phyloP scores from a whole-genome alignment of 1,284 basidiomycete species.

The Boletus mariae region DNA sequence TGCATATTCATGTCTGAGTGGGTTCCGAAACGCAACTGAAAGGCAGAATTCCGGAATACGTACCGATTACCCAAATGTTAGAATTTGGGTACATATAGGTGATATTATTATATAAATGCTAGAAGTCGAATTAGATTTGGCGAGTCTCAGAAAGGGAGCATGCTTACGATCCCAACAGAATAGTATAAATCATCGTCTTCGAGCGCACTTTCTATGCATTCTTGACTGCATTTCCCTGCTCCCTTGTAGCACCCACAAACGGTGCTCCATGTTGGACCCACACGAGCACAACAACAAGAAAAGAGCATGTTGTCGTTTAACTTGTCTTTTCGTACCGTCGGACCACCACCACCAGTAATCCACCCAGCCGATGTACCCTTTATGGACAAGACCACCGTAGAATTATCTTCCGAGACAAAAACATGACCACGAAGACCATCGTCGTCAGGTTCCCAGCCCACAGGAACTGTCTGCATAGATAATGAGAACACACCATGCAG shows the following conservation, averaged over 20 bases:
- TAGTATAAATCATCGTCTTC: slow-evolving; percentile 81
- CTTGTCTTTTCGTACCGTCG: slow-evolving; percentile 68
- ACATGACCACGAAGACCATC: slow-evolving; percentile 90
- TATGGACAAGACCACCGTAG: slow-evolving; percentile 83
- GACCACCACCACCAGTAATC: slow-evolving; percentile 68
- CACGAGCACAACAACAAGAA: slow-evolving; percentile 87
- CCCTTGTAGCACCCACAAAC: slow-evolving; percentile 82
- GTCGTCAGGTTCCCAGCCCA: slow-evolving; percentile 85
- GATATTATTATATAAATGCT: slow-evolving; percentile 79
- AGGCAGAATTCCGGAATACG: background rate
- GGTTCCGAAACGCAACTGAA: background rate
- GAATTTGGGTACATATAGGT: slow-evolving; percentile 78
- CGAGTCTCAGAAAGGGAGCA: background rate
- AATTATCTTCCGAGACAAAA: slow-evolving; percentile 77
- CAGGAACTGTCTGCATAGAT: slow-evolving; percentile 52
- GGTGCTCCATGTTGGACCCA: slow-evolving; percentile 81
- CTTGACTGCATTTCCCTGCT: slow-evolving; percentile 64
- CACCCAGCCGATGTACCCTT: slow-evolving; percentile 89
- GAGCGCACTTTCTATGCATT: slow-evolving; percentile 72
- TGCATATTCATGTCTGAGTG: background rate
- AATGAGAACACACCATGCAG: slow-evolving; percentile 2
- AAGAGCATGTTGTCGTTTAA: slow-evolving; percentile 87
- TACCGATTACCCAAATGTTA: slow-evolving; percentile 73
- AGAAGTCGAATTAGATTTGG: slow-evolving; percentile 1
- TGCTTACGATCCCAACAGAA: slow-evolving; percentile 57